phyloP scores from a whole-genome alignment of 2,329 filamentous ascomycete genomes.

The Zymoseptoria pseudotritici region DNA sequence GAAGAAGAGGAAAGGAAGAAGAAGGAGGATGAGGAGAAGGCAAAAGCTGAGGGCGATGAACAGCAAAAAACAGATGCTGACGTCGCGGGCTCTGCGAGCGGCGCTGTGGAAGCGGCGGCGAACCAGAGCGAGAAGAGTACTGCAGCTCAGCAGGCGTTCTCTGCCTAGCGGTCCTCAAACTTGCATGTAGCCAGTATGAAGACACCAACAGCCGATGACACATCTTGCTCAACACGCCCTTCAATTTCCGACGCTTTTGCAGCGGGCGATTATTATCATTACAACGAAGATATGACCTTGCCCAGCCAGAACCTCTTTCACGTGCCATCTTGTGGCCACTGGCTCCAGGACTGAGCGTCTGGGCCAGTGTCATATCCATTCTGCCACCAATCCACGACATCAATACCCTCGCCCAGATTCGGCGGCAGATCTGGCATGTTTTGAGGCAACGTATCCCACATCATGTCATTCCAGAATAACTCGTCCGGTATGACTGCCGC shows the following conservation, averaged over 20 bases:
- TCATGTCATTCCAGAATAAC: constrained; percentile 20
- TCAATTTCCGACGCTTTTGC: no score
- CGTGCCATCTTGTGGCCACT: constrained; percentile 2
- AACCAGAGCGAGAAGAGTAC: not conserved
- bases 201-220: no score
- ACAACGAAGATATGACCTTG: not conserved
- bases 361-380: not conserved
- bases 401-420: constrained; percentile 6
- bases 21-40: constrained; percentile 7
- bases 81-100: not conserved
- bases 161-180: not conserved
- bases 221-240: no score
- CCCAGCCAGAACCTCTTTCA: not conserved
- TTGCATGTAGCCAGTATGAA: not conserved
- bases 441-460: constrained; percentile 17
- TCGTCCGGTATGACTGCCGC: constrained; percentile 8
- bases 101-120: not conserved
- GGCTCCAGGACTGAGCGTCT: constrained; percentile 9
- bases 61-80: not conserved
- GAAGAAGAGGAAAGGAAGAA: constrained; percentile 22
- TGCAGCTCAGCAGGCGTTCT: not conserved
- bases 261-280: no score
- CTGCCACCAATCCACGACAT: constrained; percentile 13
- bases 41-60: not conserved
- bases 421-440: constrained; percentile 8